phyloP scores from a whole-genome alignment of 1,284 basidiomycete genomes.

The Cryptococcus wingfieldii region DNA sequence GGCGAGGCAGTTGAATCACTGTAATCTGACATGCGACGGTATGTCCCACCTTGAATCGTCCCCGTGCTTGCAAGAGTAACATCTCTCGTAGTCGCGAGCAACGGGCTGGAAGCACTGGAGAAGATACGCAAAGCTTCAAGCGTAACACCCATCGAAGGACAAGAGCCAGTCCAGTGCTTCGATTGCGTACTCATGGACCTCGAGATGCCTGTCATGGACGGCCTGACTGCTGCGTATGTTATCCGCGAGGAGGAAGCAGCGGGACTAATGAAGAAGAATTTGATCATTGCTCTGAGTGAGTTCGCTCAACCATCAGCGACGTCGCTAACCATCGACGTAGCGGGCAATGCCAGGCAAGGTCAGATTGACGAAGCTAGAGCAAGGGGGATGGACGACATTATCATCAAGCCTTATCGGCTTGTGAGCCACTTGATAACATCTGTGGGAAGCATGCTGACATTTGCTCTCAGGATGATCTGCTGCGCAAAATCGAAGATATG shows the following conservation, averaged over 20 bases:
- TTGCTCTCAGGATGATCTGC: constrained; percentile 22
- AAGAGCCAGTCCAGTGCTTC: constrained; percentile 22
- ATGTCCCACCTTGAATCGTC: constrained; percentile 1
- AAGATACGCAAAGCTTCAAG: constrained; percentile 34
- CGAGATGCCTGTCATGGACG: constrained; percentile 50
- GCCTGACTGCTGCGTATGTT: constrained; percentile 36
- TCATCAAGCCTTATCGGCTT: constrained; percentile 40
- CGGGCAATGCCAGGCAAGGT: constrained; percentile 38
- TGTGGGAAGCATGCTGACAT: background rate
- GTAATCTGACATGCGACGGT: constrained; percentile 31
- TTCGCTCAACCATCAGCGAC: background rate
- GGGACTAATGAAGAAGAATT: constrained; percentile 21
- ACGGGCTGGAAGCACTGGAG: constrained; percentile 50
- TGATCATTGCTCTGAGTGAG: constrained; percentile 44
- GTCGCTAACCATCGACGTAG: constrained; percentile 2
- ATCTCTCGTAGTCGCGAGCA: constrained; percentile 32
- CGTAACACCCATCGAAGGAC: constrained; percentile 2
- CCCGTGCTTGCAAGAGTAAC: background rate
- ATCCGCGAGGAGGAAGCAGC: constrained; percentile 36
- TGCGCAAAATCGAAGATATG: constrained; percentile 34
- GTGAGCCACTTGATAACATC: constrained; percentile 6
- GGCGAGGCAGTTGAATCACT: constrained; percentile 30
- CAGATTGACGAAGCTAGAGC: constrained; percentile 36
- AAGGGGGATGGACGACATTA: constrained; percentile 33
- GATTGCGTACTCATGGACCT: constrained; percentile 47